Conservation (phyloP, 225 moss, liverwort and hornwort genomes). For the Lunularia cruciata region DNA sequence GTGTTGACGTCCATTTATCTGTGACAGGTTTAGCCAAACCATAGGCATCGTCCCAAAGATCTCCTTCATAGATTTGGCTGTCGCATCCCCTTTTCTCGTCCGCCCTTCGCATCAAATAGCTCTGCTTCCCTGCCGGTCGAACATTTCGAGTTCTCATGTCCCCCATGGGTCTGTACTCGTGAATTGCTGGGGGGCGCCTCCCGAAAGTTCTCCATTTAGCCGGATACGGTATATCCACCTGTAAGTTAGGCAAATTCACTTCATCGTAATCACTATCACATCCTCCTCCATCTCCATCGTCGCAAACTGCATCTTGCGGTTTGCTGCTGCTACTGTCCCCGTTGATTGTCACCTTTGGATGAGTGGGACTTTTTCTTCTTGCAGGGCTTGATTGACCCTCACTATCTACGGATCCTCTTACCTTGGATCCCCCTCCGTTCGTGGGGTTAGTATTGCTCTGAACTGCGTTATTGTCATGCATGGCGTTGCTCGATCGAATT, state of each 20-base stretch:
- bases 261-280: too few relatives aligned
- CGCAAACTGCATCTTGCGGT: not conserved
- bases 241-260: not conserved
- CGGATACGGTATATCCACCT: conserved; percentile 24
- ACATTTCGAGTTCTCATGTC: conserved; percentile 29
- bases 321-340: not conserved
- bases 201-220: conserved; percentile 45
- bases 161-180: conserved; percentile 41
- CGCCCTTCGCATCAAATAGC: conserved; percentile 5
- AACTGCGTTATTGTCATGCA: not conserved
- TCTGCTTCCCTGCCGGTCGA: conserved; percentile 36
- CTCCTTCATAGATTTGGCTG: conserved; percentile 18
- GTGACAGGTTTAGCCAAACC: conserved; percentile 35
- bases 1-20: conserved; percentile 19
- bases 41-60: conserved; percentile 36
- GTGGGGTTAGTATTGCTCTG: not conserved
- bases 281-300: not conserved
- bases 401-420: not conserved
- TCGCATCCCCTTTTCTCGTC: conserved; percentile 13
- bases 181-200: conserved; percentile 34
- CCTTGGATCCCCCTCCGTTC: conserved; percentile 8
- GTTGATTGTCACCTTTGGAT: not conserved
- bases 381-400: not conserved
- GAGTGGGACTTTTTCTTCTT: not conserved
- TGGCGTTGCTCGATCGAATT: not conserved